Evolutionary conservation across 169 alveolate genomes (phyloP).

Genomic region (Hammondia hammondi): DNA sequence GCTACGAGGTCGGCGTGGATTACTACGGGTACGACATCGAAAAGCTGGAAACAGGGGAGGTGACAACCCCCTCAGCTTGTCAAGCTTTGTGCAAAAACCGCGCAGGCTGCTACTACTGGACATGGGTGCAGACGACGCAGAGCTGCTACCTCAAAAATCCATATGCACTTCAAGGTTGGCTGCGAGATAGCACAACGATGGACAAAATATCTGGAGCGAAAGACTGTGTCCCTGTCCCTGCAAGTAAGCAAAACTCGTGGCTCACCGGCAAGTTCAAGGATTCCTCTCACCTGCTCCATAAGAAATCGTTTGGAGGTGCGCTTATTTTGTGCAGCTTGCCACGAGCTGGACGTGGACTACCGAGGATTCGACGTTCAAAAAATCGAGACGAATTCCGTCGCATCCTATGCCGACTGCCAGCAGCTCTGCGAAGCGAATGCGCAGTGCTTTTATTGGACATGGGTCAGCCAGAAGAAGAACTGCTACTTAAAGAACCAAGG

Average conservation of each 20-base stretch:
- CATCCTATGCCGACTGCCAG: background rate
- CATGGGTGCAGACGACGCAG: background rate
- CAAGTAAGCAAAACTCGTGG: background rate
- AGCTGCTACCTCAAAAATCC: background rate
- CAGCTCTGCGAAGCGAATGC: background rate
- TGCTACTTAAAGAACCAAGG: conserved; percentile 20
- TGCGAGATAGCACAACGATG: background rate
- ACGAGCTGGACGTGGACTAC: background rate
- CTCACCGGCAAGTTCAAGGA: background rate
- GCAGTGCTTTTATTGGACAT: conserved; percentile 26
- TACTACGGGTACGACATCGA: background rate
- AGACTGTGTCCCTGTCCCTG: background rate
- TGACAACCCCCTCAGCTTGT: background rate
- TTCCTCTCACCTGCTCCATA: background rate
- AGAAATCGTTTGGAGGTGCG: background rate
- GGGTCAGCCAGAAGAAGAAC: background rate
- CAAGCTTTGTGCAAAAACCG: background rate
- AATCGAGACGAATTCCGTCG: background rate
- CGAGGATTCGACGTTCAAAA: background rate
- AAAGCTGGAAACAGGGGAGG: background rate
- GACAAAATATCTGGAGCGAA: background rate
- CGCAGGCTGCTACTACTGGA: background rate
- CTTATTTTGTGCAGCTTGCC: background rate
- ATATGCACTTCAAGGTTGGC: background rate
- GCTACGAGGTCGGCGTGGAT: background rate